Evolutionary conservation across 352 stramenopile genomes (phyloP).

Genomic region (Phytopythium oedochilum): DNA sequence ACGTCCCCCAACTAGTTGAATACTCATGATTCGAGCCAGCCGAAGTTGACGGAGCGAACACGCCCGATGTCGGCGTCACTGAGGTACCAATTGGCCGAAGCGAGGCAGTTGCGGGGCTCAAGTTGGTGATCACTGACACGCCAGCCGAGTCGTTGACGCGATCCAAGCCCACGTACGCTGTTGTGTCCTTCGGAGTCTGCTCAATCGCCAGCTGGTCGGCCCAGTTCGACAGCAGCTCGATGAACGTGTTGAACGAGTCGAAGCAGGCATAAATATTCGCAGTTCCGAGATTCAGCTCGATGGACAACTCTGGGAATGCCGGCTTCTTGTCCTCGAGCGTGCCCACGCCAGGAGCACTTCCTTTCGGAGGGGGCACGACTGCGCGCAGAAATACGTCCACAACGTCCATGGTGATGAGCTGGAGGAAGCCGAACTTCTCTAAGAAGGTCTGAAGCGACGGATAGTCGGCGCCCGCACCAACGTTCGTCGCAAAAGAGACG

Average conservation of each 20-base stretch:
- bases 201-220: constrained; percentile 63
- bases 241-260: constrained; percentile 85
- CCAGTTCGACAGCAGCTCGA: constrained; percentile 68
- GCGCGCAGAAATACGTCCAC: constrained; percentile 80
- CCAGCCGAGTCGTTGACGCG: constrained; percentile 45
- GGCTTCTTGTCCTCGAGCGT: constrained; percentile 29
- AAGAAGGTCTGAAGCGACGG: constrained; percentile 75
- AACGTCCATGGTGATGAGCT: constrained; percentile 83
- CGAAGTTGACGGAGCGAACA: background rate
- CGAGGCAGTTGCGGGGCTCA: constrained; percentile 25
- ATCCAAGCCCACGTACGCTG: constrained; percentile 75
- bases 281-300: constrained; percentile 80
- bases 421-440: constrained; percentile 77
- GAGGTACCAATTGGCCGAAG: constrained; percentile 18
- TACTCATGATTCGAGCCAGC: background rate
- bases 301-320: constrained; percentile 60
- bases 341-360: constrained; percentile 1
- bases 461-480: constrained; percentile 31
- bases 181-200: constrained; percentile 62
- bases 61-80: background rate
- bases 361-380: constrained; percentile 35
- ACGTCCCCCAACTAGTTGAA: background rate
- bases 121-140: constrained; percentile 75
- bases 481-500: constrained; percentile 8
- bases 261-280: constrained; percentile 88